phyloP scores from a whole-genome alignment of 345 rosid species.

The Jatropha curcas region DNA sequence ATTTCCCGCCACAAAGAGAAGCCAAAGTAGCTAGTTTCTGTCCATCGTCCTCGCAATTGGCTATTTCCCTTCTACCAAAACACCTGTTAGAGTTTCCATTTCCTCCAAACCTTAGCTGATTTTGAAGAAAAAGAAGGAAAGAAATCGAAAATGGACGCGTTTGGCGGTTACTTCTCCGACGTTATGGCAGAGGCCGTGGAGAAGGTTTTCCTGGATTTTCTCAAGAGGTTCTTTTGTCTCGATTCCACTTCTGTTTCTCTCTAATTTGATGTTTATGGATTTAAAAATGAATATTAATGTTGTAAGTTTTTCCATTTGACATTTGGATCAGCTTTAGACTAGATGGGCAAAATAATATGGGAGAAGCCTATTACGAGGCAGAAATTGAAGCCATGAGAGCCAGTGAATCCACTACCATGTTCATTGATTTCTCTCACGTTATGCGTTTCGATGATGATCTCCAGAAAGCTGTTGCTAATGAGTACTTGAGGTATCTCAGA shows the following conservation, averaged over 20 bases:
- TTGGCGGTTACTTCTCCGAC: constrained; percentile 69
- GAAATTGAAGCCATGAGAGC: constrained; percentile 73
- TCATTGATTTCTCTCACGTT: constrained; percentile 84
- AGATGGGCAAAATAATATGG: constrained; percentile 39
- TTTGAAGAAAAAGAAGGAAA: neutral
- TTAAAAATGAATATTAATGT: neutral
- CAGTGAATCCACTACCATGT: constrained; percentile 78
- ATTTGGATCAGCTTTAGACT: constrained; percentile 50
- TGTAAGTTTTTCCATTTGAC: neutral
- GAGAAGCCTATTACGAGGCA: constrained; percentile 58
- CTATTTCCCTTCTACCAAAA: too few species aligned
- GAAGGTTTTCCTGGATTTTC: constrained; percentile 82
- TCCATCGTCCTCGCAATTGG: neutral
- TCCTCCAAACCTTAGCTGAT: neutral
- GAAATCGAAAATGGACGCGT: constrained; percentile 54
- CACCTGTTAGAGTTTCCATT: neutral
- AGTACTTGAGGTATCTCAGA: constrained; percentile 61
- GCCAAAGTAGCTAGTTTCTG: neutral
- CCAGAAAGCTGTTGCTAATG: constrained; percentile 79
- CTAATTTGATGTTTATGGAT: neutral
- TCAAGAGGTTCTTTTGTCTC: constrained; percentile 53
- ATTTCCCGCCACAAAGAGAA: constrained; percentile 6
- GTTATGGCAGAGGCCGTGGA: constrained; percentile 85
- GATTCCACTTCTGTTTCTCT: neutral
- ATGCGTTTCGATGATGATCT: constrained; percentile 78